Evolutionary conservation across 306 rosid species (phyloP), one percentile per base, ranked within the genome.

Genomic region (Fagus crenata): DNA sequence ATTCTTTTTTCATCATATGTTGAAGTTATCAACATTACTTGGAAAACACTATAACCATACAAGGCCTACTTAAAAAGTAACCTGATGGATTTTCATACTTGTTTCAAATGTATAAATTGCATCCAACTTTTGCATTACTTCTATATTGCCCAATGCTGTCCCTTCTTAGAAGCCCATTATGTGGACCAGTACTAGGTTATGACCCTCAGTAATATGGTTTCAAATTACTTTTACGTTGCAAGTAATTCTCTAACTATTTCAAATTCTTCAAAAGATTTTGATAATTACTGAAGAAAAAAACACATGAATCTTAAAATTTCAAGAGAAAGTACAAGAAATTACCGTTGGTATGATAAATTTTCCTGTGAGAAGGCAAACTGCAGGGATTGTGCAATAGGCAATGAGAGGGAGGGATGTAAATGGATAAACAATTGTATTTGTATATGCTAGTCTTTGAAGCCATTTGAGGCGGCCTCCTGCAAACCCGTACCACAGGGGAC

Each of bases 271-370:
- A 74, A 35, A 36, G 46, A 61, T 39, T 71, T 58, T 55, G 39
- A 7, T 51, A 49, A 67, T 54, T 28, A 76, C 39, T 42, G 73
- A 70, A 63, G 53, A 40, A 18, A 31, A 59, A 18, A 69, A 51
- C n/a, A 17, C 54, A 46, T 17, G 5, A 28, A 56, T 7, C n/a
- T 5, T 2, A 77, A 53, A 22, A 39, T 32, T 49, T 49, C 41
- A 12, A 35, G 18, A 39, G 53, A 56, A 75, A 49, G 81, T 8
- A 40, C 58, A 78, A 75, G 73, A 77, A 63, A 61, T 86, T 92
- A 95, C 99, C 84, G 99, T 88, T 81, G 99, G 99, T 22, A 95
- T 95, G 86, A 95, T 95, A 65, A 95, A 95, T 84, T 95, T 95
- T 78, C 97, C 99, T 0, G 99, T 86, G 87, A 95, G 96, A 54